phyloP scores from a whole-genome alignment of 805 yeast genomes.

The Sporopachydermia lactativora region DNA sequence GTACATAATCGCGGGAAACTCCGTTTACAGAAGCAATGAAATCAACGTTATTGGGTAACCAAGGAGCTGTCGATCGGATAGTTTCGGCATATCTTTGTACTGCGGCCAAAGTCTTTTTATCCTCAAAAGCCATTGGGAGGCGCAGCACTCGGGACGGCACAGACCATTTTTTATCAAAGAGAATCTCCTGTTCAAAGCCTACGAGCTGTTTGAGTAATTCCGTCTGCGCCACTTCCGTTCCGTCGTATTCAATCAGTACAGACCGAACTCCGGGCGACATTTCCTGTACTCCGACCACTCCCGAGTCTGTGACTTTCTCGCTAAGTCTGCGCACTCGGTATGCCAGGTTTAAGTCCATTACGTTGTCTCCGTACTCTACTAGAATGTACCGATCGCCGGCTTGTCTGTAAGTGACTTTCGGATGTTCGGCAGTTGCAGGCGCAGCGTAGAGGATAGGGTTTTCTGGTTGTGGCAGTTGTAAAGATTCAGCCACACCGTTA shows the following conservation, averaged over 20 bases:
- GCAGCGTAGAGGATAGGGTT: conserved; percentile 52
- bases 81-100: conserved; percentile 89
- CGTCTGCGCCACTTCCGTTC: conserved; percentile 43
- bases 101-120: conserved; percentile 74
- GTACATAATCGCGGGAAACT: conserved; percentile 57
- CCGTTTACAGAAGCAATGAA: conserved; percentile 85
- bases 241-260: conserved; percentile 76
- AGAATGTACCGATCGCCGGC: conserved; percentile 93
- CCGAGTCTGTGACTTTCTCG: conserved; percentile 41
- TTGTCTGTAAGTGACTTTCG: conserved; percentile 77
- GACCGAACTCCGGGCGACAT: conserved; percentile 98
- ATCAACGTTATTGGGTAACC: conserved; percentile 97
- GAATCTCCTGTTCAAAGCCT: conserved; percentile 64
- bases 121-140: conserved; percentile 96
- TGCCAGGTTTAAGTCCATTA: conserved; percentile 70
- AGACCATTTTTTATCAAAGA: conserved; percentile 68
- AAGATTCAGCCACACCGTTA: conserved; percentile 17
- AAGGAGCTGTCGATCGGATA: conserved; percentile 84
- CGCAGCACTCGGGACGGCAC: conserved; percentile 71
- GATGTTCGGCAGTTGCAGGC: conserved; percentile 35
- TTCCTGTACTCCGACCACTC: conserved; percentile 62
- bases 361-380: conserved; percentile 85
- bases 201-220: conserved; percentile 47
- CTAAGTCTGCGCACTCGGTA: conserved; percentile 79
- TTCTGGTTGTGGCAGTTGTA: conserved; percentile 32